Evolutionary conservation across 495 filamentous ascomycete species (phyloP).

Genomic region (Podospora tetraspora): DNA sequence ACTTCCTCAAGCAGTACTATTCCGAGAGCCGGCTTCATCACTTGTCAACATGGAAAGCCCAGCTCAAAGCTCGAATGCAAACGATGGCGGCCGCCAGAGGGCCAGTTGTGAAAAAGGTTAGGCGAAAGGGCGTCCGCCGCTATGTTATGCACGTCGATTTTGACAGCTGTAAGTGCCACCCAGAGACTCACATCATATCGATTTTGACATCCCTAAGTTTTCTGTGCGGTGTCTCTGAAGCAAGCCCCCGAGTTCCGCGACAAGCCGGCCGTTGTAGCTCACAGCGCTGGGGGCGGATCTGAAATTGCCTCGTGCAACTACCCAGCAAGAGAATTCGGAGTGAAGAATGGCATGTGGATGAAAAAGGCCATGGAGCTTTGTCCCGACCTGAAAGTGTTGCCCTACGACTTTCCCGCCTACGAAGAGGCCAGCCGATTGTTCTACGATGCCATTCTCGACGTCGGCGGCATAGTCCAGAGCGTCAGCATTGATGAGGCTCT

Average conservation of each 20-base stretch:
- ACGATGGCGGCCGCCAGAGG: constrained; percentile 61
- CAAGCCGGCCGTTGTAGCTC: constrained; percentile 85
- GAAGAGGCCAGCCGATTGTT: constrained; percentile 87
- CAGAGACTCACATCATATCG: too few species aligned
- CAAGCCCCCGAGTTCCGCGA: constrained; percentile 63
- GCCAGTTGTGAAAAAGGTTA: constrained; percentile 32
- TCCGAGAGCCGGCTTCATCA: constrained; percentile 91
- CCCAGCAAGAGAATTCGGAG: constrained; percentile 71
- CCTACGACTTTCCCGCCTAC: constrained; percentile 91
- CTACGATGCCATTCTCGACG: constrained; percentile 73
- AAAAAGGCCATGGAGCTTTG: constrained; percentile 77
- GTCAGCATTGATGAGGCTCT: constrained; percentile 95
- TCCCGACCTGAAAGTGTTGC: constrained; percentile 75
- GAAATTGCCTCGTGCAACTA: constrained; percentile 99
- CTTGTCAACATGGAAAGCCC: constrained; percentile 90
- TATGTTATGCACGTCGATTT: constrained; percentile 97
- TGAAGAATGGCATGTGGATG: constrained; percentile 99
- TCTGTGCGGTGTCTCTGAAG: constrained; percentile 87
- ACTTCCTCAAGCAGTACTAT: constrained; percentile 91
- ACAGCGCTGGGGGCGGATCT: constrained; percentile 75
- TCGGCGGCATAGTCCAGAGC: constrained; percentile 83
- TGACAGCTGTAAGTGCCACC: constrained; percentile 57
- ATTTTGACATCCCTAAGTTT: constrained; percentile 42
- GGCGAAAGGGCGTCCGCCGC: constrained; percentile 55
- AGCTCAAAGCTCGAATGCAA: constrained; percentile 82